Evolutionary conservation across 768 basidiomycete genomes (phyloP), one percentile per base, ranked within the genome.

Genomic region (Sporobolomyces pararoseus): DNA sequence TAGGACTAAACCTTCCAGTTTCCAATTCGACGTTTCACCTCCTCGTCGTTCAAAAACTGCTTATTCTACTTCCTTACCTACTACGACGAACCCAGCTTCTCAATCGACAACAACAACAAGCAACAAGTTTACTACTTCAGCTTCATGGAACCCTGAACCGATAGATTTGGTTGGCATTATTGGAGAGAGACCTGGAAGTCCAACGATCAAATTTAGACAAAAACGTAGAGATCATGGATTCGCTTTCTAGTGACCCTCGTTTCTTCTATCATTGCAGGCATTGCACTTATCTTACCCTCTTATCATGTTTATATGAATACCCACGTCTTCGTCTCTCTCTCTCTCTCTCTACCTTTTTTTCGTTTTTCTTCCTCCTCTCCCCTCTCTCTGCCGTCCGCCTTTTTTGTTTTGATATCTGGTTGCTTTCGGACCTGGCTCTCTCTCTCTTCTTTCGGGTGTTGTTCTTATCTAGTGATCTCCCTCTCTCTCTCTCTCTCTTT

Each of bases 1-100:
- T n/a, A n/a, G n/a, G n/a, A 21, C 53, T 25, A 59, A 59, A 34
- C 58, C 39, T 21, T 46, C 58, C 16, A 29, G 42, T 25, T 59
- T 59, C 58, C 58, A 59, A 29, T 59, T 59, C 42, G 58, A 59
- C 58, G 58, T 59, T 5, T 44, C 58, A 3, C 58, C 58, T 4
- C 58, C 58, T 4, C 39, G 58, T 17, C 39, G 58, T 13, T 59
- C 58, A 16, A 59, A 59, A 44, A 44, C n/a, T 12, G 39, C 58
- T 29, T 44, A 59, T 23, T 59, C 58, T 6, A n/a, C 58, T 27
- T 44, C 58, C 16, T 4, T 46, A 3, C 39, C 58, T 13, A 31
- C 58, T n/a, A 58, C 35, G 5, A 14, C 52, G 12, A n/a, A n/a
- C 23, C 32, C 39, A 42, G 39, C 17, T 17, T 9, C n/a, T n/a